These are phyloP conservation scores for Fusarium sp. DNA, from an alignment of 2,329 filamentous ascomycete species.

Conservation along the genomic window DNA sequence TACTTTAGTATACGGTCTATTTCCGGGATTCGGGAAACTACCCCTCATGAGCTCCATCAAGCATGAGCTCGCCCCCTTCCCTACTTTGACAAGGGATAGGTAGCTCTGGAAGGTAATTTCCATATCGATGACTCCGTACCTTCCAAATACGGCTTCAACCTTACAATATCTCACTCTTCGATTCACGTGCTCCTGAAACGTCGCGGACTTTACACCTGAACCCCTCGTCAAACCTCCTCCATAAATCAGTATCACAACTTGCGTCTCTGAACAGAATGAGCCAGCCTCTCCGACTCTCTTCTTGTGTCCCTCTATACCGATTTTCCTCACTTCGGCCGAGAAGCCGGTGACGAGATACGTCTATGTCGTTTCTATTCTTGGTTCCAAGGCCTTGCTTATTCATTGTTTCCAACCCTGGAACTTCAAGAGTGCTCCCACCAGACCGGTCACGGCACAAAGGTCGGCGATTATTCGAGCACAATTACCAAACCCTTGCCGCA, in stretches of 20 bases:
- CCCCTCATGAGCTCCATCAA: constrained; percentile 1
- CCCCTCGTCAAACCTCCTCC: too few species aligned
- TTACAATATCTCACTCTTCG: constrained; percentile 5
- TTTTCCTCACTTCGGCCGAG: too few species aligned
- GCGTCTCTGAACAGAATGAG: too few species aligned
- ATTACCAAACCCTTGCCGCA: constrained; percentile 11
- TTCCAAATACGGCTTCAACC: constrained; percentile 16
- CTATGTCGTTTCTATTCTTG: constrained; percentile 1
- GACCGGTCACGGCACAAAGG: constrained; percentile 3
- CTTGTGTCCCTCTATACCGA: too few species aligned
- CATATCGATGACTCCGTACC: not conserved
- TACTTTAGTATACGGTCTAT: constrained; percentile 5
- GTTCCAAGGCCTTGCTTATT: constrained; percentile 12
- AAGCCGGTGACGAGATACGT: not conserved
- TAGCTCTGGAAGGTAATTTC: too few species aligned
- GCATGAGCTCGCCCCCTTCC: too few species aligned
- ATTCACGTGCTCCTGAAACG: constrained; percentile 10
- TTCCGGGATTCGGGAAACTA: constrained; percentile 27
- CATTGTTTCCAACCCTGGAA: not conserved
- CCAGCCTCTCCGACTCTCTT: too few species aligned
- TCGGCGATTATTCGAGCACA: constrained; percentile 5
- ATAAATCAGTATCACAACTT: too few species aligned
- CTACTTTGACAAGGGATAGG: too few species aligned
- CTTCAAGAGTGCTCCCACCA: constrained; percentile 5
- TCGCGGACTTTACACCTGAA: too few species aligned